Evolutionary conservation across 495 filamentous ascomycete species (phyloP).

Genomic region (Aspergillus campestris): DNA sequence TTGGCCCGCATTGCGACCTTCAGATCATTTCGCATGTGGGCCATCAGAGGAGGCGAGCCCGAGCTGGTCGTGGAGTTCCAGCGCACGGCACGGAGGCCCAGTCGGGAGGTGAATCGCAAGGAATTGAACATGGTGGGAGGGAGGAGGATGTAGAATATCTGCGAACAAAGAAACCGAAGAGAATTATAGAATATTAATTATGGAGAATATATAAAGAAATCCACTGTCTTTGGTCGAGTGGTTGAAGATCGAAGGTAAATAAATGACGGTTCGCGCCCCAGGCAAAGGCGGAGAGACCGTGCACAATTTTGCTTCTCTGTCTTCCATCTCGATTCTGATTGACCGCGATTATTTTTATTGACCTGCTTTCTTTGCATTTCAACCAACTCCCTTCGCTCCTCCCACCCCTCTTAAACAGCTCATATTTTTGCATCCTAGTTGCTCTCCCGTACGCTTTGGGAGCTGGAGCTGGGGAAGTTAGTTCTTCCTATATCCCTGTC

Average conservation of each 20-base stretch:
- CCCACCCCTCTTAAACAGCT: too few relatives aligned
- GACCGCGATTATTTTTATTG: constrained; percentile 2
- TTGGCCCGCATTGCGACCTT: constrained; percentile 56
- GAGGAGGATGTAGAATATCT: neutral
- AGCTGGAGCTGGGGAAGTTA: too few relatives aligned
- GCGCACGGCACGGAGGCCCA: constrained; percentile 24
- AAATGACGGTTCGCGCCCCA: neutral
- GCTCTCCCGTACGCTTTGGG: too few relatives aligned
- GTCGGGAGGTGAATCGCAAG: constrained; percentile 17
- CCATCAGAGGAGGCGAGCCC: constrained; percentile 37
- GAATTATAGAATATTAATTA: neutral
- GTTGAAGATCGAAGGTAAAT: neutral
- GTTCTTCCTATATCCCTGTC: neutral
- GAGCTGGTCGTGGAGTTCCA: constrained; percentile 37
- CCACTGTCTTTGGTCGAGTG: too few relatives aligned
- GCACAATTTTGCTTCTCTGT: constrained; percentile 30
- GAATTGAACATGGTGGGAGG: constrained; percentile 20
- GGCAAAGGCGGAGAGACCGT: constrained; percentile 23
- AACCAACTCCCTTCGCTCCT: too few relatives aligned
- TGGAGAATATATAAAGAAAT: neutral
- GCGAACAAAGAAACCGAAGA: neutral
- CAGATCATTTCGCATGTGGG: constrained; percentile 47
- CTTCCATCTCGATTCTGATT: constrained; percentile 11
- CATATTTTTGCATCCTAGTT: too few relatives aligned
- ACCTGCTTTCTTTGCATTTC: too few relatives aligned